Conservation (phyloP, 2,329 filamentous ascomycete genomes). For the Sordariomycetes sp. region DNA sequence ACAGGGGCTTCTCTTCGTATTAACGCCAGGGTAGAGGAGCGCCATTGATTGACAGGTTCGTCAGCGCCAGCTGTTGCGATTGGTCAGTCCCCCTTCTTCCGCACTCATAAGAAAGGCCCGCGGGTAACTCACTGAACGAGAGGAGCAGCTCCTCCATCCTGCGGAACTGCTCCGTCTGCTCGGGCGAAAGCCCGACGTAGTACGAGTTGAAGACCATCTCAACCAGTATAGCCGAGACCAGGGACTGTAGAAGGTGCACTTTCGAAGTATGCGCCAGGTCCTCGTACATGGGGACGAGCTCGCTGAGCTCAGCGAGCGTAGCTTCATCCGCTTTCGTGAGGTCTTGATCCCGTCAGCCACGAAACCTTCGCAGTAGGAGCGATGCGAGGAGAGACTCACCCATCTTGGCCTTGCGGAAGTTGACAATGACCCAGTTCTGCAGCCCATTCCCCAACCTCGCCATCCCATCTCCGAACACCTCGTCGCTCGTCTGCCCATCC, state of each 20-base stretch:
- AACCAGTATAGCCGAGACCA: conserved; percentile 50
- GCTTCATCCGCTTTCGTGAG: conserved; percentile 29
- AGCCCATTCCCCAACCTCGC: conserved; percentile 54
- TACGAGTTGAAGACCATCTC: conserved; percentile 53
- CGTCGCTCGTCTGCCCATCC: conserved; percentile 55
- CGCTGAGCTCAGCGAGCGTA: conserved; percentile 30
- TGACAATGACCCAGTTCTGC: conserved; percentile 66
- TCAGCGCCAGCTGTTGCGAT: conserved; percentile 26
- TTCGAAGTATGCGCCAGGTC: conserved; percentile 43
- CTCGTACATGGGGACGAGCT: conserved; percentile 49
- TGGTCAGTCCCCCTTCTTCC: neutral
- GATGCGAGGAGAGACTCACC: conserved; percentile 22
- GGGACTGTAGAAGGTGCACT: conserved; percentile 53
- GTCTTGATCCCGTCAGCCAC: conserved; percentile 17
- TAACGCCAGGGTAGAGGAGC: conserved; percentile 52
- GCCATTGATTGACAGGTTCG: conserved; percentile 56
- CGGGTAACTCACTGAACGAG: conserved; percentile 18
- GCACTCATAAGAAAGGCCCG: conserved; percentile 8
- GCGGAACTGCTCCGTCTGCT: conserved; percentile 41
- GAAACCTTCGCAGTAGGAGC: neutral
- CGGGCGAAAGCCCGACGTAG: conserved; percentile 50
- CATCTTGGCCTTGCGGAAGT: conserved; percentile 56
- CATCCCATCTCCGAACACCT: conserved; percentile 55
- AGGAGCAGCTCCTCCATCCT: conserved; percentile 36
- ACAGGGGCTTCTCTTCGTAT: conserved; percentile 42